phyloP scores from a whole-genome alignment of 164 flowering plant genomes.

The Macadamia integrifolia region DNA sequence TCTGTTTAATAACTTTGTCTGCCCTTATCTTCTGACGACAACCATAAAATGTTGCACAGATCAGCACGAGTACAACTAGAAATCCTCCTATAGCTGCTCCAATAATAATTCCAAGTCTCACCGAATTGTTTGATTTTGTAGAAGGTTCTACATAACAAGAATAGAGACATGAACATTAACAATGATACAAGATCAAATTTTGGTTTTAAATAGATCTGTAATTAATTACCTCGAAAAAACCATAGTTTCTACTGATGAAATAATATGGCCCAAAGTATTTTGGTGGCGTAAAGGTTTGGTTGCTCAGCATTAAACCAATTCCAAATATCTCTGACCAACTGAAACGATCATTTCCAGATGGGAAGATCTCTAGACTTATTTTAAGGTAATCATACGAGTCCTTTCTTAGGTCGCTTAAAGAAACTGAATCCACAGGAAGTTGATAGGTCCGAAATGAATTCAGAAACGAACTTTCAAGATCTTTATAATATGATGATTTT shows the following conservation, averaged over 20 bases:
- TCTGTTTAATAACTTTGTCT: slow-evolving; percentile 24
- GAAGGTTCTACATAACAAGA: slow-evolving; percentile 1
- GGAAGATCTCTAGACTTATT: slow-evolving; percentile 33
- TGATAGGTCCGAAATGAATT: slow-evolving; percentile 13
- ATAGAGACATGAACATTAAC: background rate
- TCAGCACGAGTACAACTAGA: slow-evolving; percentile 26
- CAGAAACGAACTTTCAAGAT: slow-evolving; percentile 28
- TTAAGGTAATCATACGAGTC: slow-evolving; percentile 25
- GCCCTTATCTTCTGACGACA: slow-evolving; percentile 35
- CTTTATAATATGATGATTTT: slow-evolving; percentile 14
- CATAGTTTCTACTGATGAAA: slow-evolving; percentile 1
- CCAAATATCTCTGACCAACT: slow-evolving; percentile 27
- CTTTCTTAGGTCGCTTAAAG: slow-evolving; percentile 32
- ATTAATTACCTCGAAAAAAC: slow-evolving; percentile 1
- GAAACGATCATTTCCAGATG: slow-evolving; percentile 35
- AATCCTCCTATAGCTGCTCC: slow-evolving; percentile 44
- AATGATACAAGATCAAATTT: background rate
- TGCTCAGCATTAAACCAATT: slow-evolving; percentile 35
- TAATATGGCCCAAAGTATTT: slow-evolving; percentile 34
- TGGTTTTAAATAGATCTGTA: background rate
- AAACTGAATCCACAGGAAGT: slow-evolving; percentile 48
- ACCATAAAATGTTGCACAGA: slow-evolving; percentile 32
- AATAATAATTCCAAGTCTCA: slow-evolving; percentile 24
- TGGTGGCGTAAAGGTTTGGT: slow-evolving; percentile 38
- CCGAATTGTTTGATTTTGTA: slow-evolving; percentile 22